Evolutionary conservation across 2,329 filamentous ascomycete genomes (phyloP).

Genomic region (Fusarium compactum): DNA sequence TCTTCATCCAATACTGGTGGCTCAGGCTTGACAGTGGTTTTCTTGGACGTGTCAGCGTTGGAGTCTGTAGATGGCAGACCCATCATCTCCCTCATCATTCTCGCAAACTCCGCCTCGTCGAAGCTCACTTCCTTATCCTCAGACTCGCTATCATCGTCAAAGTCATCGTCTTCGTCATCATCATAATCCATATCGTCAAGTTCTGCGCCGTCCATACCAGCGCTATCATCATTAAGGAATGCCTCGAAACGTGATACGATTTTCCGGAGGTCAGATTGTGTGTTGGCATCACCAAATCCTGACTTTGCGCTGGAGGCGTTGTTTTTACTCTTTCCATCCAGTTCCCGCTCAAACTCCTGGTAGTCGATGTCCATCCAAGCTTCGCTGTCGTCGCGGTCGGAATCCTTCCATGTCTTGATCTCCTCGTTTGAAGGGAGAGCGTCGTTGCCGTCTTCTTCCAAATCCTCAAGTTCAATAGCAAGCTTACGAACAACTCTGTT

Average conservation of each 20-base stretch:
- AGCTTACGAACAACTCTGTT: slow-evolving; percentile 80
- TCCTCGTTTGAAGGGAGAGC: slow-evolving; percentile 77
- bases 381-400: slow-evolving; percentile 80
- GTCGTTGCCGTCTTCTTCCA: slow-evolving; percentile 76
- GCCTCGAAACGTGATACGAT: slow-evolving; percentile 95
- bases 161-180: slow-evolving; percentile 64
- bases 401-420: slow-evolving; percentile 75
- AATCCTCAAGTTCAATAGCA: slow-evolving; percentile 78
- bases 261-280: slow-evolving; percentile 83
- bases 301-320: slow-evolving; percentile 51
- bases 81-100: slow-evolving; percentile 95
- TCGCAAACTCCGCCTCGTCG: slow-evolving; percentile 85
- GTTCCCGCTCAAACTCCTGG: slow-evolving; percentile 85
- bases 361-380: slow-evolving; percentile 94
- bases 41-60: background rate
- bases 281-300: slow-evolving; percentile 74
- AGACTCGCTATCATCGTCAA: slow-evolving; percentile 68
- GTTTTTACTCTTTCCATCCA: slow-evolving; percentile 64
- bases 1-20: slow-evolving; percentile 59
- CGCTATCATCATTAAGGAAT: slow-evolving; percentile 87
- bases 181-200: slow-evolving; percentile 78
- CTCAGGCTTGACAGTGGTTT: slow-evolving; percentile 2
- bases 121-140: slow-evolving; percentile 84
- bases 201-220: slow-evolving; percentile 83
- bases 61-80: slow-evolving; percentile 62